These are phyloP conservation scores for Plasmodium yoelii DNA, from an alignment of 169 alveolate species.

Conservation along the genomic window DNA sequence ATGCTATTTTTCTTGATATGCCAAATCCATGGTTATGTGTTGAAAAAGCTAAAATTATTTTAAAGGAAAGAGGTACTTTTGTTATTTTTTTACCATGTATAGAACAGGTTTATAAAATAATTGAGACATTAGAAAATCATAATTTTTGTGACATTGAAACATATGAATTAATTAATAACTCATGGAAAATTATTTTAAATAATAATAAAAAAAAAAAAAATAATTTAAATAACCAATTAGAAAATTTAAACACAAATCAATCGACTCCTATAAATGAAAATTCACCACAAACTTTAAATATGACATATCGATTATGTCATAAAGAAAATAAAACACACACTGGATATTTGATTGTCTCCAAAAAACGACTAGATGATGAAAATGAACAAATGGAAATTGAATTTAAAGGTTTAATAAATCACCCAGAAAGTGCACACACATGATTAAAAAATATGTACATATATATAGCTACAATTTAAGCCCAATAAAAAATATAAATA, in stretches of 20 bases:
- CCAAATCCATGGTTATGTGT: slow-evolving; percentile 94
- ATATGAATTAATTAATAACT: slow-evolving; percentile 88
- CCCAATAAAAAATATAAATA: too few species aligned
- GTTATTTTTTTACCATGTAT: slow-evolving; percentile 92
- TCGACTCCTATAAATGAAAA: neutral
- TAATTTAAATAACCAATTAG: neutral
- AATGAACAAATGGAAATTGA: slow-evolving; percentile 59
- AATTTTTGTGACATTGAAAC: slow-evolving; percentile 83
- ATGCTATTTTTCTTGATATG: slow-evolving; percentile 91
- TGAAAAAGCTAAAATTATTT: slow-evolving; percentile 82
- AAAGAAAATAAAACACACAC: slow-evolving; percentile 76
- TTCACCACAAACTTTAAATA: neutral
- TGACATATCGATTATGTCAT: slow-evolving; percentile 25
- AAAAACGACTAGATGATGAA: slow-evolving; percentile 46
- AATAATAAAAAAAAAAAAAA: slow-evolving; percentile 40
- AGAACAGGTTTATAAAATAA: slow-evolving; percentile 90
- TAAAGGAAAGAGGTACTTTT: slow-evolving; percentile 85
- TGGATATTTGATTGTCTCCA: slow-evolving; percentile 67
- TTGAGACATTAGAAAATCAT: slow-evolving; percentile 77
- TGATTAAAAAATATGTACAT: too few species aligned
- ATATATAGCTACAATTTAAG: too few species aligned
- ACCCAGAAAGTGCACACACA: too few species aligned
- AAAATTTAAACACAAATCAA: neutral
- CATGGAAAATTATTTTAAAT: slow-evolving; percentile 87
- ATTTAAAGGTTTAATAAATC: neutral